A percentile compares a stretch with the other conserved stretches of the same genome.
phyloP scores from a whole-genome alignment of 179 eudicot species.

The Silene noctiflora region DNA sequence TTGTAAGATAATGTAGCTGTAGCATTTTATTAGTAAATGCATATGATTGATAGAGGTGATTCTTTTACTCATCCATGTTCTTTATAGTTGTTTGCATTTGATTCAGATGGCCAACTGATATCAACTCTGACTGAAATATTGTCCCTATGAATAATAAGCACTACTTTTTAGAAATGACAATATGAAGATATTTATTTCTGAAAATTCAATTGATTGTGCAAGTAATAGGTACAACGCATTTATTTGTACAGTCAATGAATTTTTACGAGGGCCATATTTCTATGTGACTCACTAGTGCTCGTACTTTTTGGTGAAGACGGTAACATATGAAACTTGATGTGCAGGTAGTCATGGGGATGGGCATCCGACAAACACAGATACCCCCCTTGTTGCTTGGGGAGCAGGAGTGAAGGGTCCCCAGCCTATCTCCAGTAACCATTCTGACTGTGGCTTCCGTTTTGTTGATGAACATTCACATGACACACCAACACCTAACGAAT shows the following conservation, averaged over 20 bases:
- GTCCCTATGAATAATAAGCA: too few relatives aligned
- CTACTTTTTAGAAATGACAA: not conserved
- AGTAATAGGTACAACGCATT: not conserved
- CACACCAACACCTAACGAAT: constrained; percentile 76
- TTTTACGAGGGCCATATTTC: not conserved
- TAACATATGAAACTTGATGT: constrained; percentile 23
- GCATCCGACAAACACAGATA: constrained; percentile 84
- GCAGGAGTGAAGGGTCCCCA: constrained; percentile 78
- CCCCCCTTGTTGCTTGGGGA: constrained; percentile 98
- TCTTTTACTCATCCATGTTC: too few relatives aligned
- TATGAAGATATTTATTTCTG: not conserved
- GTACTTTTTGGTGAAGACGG: constrained; percentile 9
- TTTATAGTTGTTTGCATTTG: too few relatives aligned
- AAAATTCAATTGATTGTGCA: not conserved
- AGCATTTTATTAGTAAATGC: not conserved
- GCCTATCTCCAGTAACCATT: constrained; percentile 50
- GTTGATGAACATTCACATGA: constrained; percentile 87
- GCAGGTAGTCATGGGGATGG: constrained; percentile 99
- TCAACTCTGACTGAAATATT: too few relatives aligned
- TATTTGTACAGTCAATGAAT: not conserved
- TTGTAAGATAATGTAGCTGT: not conserved
- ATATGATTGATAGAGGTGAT: not conserved
- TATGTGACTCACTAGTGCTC: not conserved
- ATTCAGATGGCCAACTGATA: too few relatives aligned
- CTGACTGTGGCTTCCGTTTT: constrained; percentile 57